Evolutionary conservation across 177 flowering plant species (phyloP).

Genomic region (Tripterygium wilfordii): DNA sequence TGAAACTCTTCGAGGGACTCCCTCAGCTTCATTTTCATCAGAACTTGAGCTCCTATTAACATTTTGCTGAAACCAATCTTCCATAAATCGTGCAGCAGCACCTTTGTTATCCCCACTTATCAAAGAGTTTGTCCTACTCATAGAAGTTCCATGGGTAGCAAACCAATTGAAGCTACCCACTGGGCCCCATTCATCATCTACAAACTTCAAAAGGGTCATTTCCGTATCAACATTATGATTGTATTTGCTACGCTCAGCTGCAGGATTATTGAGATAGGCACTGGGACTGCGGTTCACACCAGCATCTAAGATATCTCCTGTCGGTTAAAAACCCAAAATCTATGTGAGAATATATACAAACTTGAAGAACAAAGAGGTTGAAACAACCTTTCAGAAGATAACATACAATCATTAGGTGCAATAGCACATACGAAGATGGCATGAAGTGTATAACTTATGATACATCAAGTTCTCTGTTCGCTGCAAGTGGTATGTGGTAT

Average conservation of each 20-base stretch:
- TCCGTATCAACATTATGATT: constrained; percentile 93
- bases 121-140: constrained; percentile 94
- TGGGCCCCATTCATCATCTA: constrained; percentile 93
- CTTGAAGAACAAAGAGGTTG: too few species aligned
- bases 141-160: constrained; percentile 99
- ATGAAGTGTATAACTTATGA: too few species aligned
- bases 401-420: too few species aligned
- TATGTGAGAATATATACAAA: not conserved
- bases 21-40: constrained; percentile 12
- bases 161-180: constrained; percentile 99
- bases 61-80: constrained; percentile 86
- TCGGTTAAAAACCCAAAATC: constrained; percentile 9
- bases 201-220: constrained; percentile 96
- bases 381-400: too few species aligned
- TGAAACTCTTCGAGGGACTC: constrained; percentile 70
- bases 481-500: too few species aligned
- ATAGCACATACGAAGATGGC: too few species aligned
- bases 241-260: constrained; percentile 70
- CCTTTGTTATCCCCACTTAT: constrained; percentile 99
- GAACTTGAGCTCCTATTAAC: constrained; percentile 18
- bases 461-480: too few species aligned
- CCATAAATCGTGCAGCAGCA: constrained; percentile 98
- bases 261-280: constrained; percentile 90
- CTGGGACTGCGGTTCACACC: constrained; percentile 97
- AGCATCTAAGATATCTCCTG: constrained; percentile 92